Percentiles rank a stretch among this genome's conserved stretches.
phyloP scores from a whole-genome alignment of 2,329 filamentous ascomycete genomes.

The Pseudocercospora musae region DNA sequence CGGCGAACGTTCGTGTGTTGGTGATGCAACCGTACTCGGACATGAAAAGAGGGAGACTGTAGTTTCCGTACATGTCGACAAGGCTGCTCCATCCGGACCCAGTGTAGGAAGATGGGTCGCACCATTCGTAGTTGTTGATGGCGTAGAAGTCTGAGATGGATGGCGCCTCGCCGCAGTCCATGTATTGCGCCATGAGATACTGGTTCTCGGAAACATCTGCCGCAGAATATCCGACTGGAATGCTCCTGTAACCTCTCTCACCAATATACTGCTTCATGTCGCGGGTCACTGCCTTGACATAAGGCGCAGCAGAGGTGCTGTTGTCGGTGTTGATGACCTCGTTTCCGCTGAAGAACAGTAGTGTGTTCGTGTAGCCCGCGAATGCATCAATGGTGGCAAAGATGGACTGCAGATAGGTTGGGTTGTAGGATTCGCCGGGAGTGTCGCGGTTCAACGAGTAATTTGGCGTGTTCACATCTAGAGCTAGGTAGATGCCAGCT shows the following conservation, averaged over 20 bases:
- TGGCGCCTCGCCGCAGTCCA: slow-evolving; percentile 78
- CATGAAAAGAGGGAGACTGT: slow-evolving; percentile 76
- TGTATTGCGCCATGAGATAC: slow-evolving; percentile 79
- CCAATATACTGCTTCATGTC: slow-evolving; percentile 78
- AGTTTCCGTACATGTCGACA: slow-evolving; percentile 79
- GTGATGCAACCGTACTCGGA: slow-evolving; percentile 89
- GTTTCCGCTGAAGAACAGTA: slow-evolving; percentile 79
- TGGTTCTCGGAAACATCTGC: slow-evolving; percentile 82
- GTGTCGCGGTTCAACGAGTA: slow-evolving; percentile 79
- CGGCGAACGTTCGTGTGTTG: slow-evolving; percentile 75
- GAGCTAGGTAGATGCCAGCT: slow-evolving; percentile 84
- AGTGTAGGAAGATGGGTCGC: slow-evolving; percentile 64
- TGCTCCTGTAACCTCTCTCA: slow-evolving; percentile 62
- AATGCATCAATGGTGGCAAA: slow-evolving; percentile 88
- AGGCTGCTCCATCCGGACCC: slow-evolving; percentile 78
- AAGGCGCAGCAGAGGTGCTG: slow-evolving; percentile 62
- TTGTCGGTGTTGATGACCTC: slow-evolving; percentile 67
- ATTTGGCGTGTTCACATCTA: slow-evolving; percentile 81
- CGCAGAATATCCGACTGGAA: slow-evolving; percentile 76
- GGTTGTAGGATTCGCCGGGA: slow-evolving; percentile 75
- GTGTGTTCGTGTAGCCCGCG: slow-evolving; percentile 76
- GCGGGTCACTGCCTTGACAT: slow-evolving; percentile 65
- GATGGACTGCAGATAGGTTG: slow-evolving; percentile 75
- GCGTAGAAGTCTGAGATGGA: slow-evolving; percentile 82
- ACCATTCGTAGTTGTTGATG: slow-evolving; percentile 87